Percentiles rank a stretch among this genome's conserved stretches.
Conservation (phyloP, 768 basidiomycete species). For the Tephrocybe rancida region DNA sequence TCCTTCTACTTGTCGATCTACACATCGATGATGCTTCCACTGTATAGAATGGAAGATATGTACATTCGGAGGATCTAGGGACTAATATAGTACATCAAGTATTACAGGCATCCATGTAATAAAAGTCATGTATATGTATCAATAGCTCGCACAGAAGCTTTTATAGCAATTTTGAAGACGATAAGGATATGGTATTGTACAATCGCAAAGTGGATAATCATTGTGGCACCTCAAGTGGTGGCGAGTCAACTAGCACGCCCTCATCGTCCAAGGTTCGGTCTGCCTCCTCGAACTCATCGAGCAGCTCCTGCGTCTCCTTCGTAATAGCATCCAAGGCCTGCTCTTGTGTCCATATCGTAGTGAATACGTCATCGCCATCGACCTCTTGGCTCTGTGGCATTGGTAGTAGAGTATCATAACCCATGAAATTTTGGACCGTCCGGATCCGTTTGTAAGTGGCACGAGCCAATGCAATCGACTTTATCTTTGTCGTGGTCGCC, state of each 20-base stretch:
- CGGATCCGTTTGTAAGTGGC: constrained; percentile 65
- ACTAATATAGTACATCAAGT: constrained; percentile 1
- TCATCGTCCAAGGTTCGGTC: constrained; percentile 30
- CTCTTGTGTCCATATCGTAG: constrained; percentile 54
- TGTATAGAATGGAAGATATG: neutral
- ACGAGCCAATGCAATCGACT: constrained; percentile 51
- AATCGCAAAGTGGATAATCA: neutral
- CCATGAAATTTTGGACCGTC: constrained; percentile 62
- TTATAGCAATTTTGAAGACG: too few relatives aligned
- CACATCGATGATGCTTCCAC: neutral
- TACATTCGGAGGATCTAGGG: constrained; percentile 2
- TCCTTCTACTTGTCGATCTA: too few relatives aligned
- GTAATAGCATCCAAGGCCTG: constrained; percentile 54
- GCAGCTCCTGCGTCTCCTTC: constrained; percentile 55
- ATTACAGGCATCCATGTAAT: constrained; percentile 11
- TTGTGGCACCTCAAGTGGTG: constrained; percentile 1
- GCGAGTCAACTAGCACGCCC: constrained; percentile 27
- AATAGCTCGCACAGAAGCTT: neutral
- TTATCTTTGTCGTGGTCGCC: constrained; percentile 46
- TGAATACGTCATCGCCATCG: constrained; percentile 32
- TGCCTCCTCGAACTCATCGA: constrained; percentile 59
- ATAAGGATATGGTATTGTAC: neutral
- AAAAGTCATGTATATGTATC: constrained; percentile 3
- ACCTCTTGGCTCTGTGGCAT: constrained; percentile 33
- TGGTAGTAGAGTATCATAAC: constrained; percentile 61